phyloP scores from a whole-genome alignment of 2,329 filamentous ascomycete species.

The Scleromitrula shiraiana region DNA sequence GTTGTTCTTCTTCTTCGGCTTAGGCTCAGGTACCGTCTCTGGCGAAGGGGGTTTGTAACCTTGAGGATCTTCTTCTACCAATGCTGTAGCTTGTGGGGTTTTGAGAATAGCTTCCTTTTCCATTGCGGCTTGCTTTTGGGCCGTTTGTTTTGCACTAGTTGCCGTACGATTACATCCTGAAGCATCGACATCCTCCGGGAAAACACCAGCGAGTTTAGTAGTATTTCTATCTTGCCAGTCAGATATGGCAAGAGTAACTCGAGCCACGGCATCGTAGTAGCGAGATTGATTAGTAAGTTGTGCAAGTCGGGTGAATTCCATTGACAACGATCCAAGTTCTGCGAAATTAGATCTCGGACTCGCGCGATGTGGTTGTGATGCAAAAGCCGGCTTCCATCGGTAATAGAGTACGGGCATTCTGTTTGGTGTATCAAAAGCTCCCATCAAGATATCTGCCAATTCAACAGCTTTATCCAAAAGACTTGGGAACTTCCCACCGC shows the following conservation, averaged over 20 bases:
- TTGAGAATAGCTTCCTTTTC: constrained; percentile 8
- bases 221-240: constrained; percentile 59
- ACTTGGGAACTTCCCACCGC: constrained; percentile 57
- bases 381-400: constrained; percentile 61
- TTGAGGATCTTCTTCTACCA: constrained; percentile 14
- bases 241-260: constrained; percentile 74
- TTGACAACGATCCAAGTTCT: constrained; percentile 57
- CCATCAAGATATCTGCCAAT: constrained; percentile 62
- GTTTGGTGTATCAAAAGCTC: constrained; percentile 79
- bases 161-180: constrained; percentile 59
- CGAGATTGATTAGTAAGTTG: constrained; percentile 74
- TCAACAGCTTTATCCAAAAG: constrained; percentile 65
- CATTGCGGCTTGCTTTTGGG: constrained; percentile 1
- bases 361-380: constrained; percentile 57
- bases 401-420: constrained; percentile 83
- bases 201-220: constrained; percentile 66
- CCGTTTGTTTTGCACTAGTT: background rate
- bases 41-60: constrained; percentile 27
- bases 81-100: constrained; percentile 6
- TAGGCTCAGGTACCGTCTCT: constrained; percentile 16
- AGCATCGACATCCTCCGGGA: constrained; percentile 69
- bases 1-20: constrained; percentile 17
- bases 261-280: constrained; percentile 84
- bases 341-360: constrained; percentile 47
- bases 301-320: constrained; percentile 85